These are phyloP conservation scores for Trametes elegans DNA, from an alignment of 768 basidiomycete genomes.

Conservation along the genomic window DNA sequence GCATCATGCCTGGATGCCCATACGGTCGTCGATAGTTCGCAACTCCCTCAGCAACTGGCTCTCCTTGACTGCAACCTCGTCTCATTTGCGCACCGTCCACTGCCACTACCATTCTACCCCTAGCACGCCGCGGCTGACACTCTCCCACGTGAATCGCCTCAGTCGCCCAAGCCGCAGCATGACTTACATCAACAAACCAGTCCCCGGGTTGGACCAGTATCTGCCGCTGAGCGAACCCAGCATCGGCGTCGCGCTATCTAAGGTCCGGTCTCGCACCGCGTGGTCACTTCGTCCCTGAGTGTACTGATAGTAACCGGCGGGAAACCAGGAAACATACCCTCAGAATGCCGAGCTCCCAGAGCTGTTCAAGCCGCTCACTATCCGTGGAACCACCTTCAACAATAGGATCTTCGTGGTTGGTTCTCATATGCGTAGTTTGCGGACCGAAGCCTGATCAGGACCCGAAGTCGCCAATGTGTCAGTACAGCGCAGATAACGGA, in stretches of 20 bases:
- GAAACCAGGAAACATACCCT: conserved; percentile 38
- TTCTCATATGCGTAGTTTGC: not conserved
- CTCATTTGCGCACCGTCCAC: too few species aligned
- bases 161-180: conserved; percentile 1
- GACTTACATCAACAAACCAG: conserved; percentile 43
- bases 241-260: conserved; percentile 44
- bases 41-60: too few species aligned
- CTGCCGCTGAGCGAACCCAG: conserved; percentile 59
- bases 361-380: conserved; percentile 64
- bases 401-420: conserved; percentile 71
- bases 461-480: conserved; percentile 73
- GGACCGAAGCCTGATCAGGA: not conserved
- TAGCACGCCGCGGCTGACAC: too few species aligned
- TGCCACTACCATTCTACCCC: too few species aligned
- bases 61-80: too few species aligned
- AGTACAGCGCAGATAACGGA: conserved; percentile 73
- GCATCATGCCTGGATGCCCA: too few species aligned
- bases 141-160: too few species aligned
- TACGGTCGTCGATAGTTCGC: too few species aligned
- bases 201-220: conserved; percentile 51
- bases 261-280: conserved; percentile 22
- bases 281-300: too few species aligned
- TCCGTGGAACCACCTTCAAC: conserved; percentile 63
- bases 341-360: conserved; percentile 52
- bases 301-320: too few species aligned